Evolutionary conservation across 345 rosid species (phyloP), one percentile per base, ranked within the genome.

Genomic region (Bruguiera parviflora): DNA sequence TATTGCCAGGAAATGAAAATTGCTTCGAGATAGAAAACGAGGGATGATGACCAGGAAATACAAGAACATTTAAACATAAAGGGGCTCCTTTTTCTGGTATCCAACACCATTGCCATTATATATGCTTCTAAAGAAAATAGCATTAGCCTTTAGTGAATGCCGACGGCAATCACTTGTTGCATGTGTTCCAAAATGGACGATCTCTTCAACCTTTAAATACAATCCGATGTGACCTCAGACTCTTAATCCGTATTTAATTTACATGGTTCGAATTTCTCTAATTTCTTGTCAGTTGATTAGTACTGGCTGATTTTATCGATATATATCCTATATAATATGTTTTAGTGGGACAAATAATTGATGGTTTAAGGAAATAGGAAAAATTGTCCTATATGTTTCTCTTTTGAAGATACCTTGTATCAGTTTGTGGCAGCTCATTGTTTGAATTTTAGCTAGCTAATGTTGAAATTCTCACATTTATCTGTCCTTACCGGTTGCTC

Each of bases 91-190:
- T 39, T 3, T 11, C 3, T 39, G 10, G 47, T 39, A 2, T 13
- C 49, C 49, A 43, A 43, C 18, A 1, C 18, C 49, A 43, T 43
- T 13, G 49, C 49, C 49, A 43, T 43, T 43, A 15, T 43, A 43
- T 43, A 0, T 43, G 49, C 5, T 43, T 5, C 20, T 1, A 66
- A 32, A 24, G 2, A 19, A 28, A 8, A 7, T 51, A 15, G 8
- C 32, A 49, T 51, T 10, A n/a, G 59, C 58, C 49, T 27, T 49
- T 58, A 32, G 71, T 66, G 65, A 73, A 70, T 77, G 75, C 84
- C 77, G 75, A 74, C 84, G 69, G 63, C 19, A 18, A 57, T 62
- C 61, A 65, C 74, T 70, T 37, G 68, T 70, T 60, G 61, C 80
- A 65, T 71, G 73, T 69, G 68, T 20, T 76, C 73, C 78, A 73